phyloP scores from a whole-genome alignment of 2,329 filamentous ascomycete species.

The Xylariaceae sp. region DNA sequence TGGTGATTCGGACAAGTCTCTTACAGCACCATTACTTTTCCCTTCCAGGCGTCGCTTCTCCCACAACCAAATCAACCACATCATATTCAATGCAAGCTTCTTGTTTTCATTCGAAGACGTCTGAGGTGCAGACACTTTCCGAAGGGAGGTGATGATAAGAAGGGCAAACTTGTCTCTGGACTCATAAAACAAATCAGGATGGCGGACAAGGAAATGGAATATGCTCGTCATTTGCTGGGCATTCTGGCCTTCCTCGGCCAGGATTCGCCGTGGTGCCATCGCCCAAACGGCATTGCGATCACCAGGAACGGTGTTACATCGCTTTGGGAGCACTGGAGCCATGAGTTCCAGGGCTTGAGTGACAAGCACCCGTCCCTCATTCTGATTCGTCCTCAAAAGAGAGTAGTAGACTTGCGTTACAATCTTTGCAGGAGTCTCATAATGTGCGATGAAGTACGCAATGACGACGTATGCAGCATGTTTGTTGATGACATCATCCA shows the following conservation, averaged over 20 bases:
- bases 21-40: constrained; percentile 38
- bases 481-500: constrained; percentile 99
- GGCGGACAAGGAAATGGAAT: constrained; percentile 91
- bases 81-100: constrained; percentile 85
- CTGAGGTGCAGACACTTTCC: constrained; percentile 80
- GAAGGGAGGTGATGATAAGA: constrained; percentile 82
- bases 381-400: constrained; percentile 87
- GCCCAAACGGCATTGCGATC: constrained; percentile 85
- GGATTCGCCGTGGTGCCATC: constrained; percentile 81
- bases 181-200: constrained; percentile 92
- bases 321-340: constrained; percentile 87
- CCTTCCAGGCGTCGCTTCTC: constrained; percentile 78
- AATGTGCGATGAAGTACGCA: constrained; percentile 95
- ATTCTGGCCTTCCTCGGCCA: constrained; percentile 93
- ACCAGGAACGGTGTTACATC: constrained; percentile 65
- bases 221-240: constrained; percentile 95
- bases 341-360: constrained; percentile 93
- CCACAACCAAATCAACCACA: constrained; percentile 89
- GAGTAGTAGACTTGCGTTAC: constrained; percentile 93
- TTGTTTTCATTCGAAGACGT: constrained; percentile 89
- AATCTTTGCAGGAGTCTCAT: constrained; percentile 95
- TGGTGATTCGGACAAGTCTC: constrained; percentile 64
- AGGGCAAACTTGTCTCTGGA: constrained; percentile 87
- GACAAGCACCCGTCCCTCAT: constrained; percentile 86
- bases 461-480: constrained; percentile 97